Conservation (phyloP, 768 basidiomycete species). For the Exidia glandulosa region DNA sequence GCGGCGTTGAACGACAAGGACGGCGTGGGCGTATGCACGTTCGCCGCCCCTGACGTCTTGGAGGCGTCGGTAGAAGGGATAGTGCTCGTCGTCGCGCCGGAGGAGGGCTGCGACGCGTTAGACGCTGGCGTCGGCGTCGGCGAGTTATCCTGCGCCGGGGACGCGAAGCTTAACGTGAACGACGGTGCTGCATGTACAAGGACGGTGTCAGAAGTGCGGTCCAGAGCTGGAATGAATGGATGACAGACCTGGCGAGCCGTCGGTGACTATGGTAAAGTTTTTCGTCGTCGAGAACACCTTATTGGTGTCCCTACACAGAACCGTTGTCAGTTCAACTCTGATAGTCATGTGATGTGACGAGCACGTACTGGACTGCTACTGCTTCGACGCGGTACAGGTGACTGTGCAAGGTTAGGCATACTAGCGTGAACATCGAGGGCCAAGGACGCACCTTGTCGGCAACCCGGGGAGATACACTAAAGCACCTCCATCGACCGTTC, state of each 20-base stretch:
- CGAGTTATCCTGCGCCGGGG: not conserved
- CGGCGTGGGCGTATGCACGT: not conserved
- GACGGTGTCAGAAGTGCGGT: not conserved
- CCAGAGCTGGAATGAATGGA: not conserved
- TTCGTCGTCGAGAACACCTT: not conserved
- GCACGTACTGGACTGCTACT: not conserved
- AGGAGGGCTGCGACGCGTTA: not conserved
- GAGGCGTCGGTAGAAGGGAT: too few species aligned
- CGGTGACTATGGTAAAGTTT: not conserved
- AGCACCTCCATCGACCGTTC: not conserved
- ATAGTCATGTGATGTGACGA: not conserved
- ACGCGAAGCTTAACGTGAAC: not conserved
- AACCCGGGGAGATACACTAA: not conserved
- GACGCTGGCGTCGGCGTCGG: not conserved
- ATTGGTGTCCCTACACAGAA: not conserved
- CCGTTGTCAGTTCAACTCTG: not conserved
- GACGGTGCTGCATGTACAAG: not conserved
- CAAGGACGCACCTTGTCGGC: not conserved
- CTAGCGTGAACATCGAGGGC: not conserved
- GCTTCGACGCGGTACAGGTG: not conserved
- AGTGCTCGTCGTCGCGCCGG: not conserved
- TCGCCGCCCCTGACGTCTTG: too few species aligned
- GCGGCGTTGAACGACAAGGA: not conserved
- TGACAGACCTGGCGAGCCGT: not conserved
- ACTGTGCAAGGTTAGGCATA: not conserved